A percentile compares a stretch with the other conserved stretches of the same genome.
phyloP scores from a whole-genome alignment of 2,329 filamentous ascomycete species.

The Colletotrichum sublineola region DNA sequence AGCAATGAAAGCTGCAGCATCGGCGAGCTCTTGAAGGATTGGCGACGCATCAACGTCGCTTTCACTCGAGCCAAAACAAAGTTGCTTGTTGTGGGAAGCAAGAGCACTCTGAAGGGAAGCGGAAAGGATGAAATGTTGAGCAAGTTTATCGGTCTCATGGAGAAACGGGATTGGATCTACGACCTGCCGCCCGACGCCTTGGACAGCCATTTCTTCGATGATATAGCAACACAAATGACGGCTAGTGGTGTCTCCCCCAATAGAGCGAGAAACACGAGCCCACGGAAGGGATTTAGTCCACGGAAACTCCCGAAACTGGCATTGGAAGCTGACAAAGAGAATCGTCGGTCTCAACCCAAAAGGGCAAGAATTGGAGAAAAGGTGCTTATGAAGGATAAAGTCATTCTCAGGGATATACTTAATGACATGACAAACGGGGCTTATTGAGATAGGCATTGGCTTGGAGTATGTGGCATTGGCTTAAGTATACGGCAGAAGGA shows the following conservation, averaged over 20 bases:
- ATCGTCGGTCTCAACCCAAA: slow-evolving; percentile 64
- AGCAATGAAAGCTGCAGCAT: slow-evolving; percentile 86
- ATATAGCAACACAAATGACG: slow-evolving; percentile 64
- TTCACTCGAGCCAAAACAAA: slow-evolving; percentile 95
- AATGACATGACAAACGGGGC: slow-evolving; percentile 73
- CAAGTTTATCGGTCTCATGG: slow-evolving; percentile 82
- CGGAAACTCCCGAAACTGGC: slow-evolving; percentile 34
- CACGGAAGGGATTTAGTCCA: slow-evolving; percentile 13
- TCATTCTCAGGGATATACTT: slow-evolving; percentile 81
- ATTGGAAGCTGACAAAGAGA: slow-evolving; percentile 57
- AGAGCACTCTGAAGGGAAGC: slow-evolving; percentile 80
- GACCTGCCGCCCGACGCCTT: slow-evolving; percentile 76
- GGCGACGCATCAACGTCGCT: slow-evolving; percentile 94
- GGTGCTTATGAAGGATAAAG: slow-evolving; percentile 74
- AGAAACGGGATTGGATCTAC: slow-evolving; percentile 82
- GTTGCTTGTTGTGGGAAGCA: slow-evolving; percentile 87
- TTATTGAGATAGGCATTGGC: slow-evolving; percentile 47
- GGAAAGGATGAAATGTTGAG: slow-evolving; percentile 82
- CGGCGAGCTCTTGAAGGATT: slow-evolving; percentile 92
- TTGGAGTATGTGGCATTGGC: slow-evolving; percentile 35
- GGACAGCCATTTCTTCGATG: slow-evolving; percentile 77
- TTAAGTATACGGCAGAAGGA: neutral
- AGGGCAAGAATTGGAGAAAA: slow-evolving; percentile 71
- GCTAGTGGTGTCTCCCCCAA: slow-evolving; percentile 46
- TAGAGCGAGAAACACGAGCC: slow-evolving; percentile 18